phyloP scores from a whole-genome alignment of 306 rosid species.

The Amphicarpaea edgeworthii region DNA sequence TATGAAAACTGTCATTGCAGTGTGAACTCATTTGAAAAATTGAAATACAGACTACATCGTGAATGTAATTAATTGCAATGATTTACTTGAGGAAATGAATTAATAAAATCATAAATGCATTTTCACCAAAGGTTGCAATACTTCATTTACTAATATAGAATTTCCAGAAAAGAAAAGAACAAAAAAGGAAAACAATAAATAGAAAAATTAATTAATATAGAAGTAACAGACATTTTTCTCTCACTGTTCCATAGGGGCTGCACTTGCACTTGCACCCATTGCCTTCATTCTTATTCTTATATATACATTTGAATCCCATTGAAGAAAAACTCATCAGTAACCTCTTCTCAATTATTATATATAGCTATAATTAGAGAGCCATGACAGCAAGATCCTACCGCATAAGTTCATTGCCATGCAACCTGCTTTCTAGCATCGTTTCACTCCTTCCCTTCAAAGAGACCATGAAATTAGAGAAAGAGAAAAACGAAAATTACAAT shows the following conservation, averaged over 20 bases:
- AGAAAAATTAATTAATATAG: too few relatives aligned
- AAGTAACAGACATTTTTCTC: too few relatives aligned
- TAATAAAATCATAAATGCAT: too few relatives aligned
- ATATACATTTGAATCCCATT: neutral
- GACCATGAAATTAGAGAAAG: too few relatives aligned
- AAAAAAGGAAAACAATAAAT: too few relatives aligned
- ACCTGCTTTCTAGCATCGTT: slow-evolving; percentile 19
- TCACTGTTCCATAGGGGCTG: too few relatives aligned
- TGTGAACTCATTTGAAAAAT: neutral
- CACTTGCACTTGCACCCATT: too few relatives aligned
- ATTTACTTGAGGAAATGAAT: neutral
- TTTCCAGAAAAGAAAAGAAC: too few relatives aligned
- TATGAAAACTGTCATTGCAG: neutral
- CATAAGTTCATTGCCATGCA: neutral
- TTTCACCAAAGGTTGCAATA: too few relatives aligned
- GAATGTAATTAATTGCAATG: neutral
- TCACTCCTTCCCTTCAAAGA: slow-evolving; percentile 45
- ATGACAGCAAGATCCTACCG: slow-evolving; percentile 15
- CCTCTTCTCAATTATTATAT: neutral
- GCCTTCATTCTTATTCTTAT: neutral
- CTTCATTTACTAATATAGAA: too few relatives aligned
- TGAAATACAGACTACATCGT: neutral
- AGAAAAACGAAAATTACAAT: too few relatives aligned
- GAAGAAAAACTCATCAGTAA: neutral
- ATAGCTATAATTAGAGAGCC: neutral